Conservation (phyloP, 768 basidiomycete species). For the Suillus cothurnatus region DNA sequence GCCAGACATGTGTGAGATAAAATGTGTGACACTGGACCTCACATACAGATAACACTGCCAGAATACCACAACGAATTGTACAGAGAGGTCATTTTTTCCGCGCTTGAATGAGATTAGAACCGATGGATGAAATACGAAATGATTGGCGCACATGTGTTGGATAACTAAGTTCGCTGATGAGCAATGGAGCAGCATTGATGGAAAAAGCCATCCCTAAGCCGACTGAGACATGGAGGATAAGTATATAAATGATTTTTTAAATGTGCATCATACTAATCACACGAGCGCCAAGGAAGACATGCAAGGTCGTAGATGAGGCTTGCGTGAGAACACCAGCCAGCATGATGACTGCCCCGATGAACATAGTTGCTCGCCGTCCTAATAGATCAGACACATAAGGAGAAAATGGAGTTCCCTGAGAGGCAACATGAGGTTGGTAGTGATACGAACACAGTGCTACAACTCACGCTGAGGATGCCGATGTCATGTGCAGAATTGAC, state of each 20-base stretch:
- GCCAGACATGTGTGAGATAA: slow-evolving; percentile 2
- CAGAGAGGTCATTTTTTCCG: slow-evolving; percentile 61
- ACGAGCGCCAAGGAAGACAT: slow-evolving; percentile 59
- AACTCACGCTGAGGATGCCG: slow-evolving; percentile 50
- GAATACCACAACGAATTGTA: slow-evolving; percentile 79
- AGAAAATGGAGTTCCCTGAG: slow-evolving; percentile 62
- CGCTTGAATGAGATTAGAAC: slow-evolving; percentile 28
- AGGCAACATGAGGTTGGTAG: background rate
- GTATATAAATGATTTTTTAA: background rate
- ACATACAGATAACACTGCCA: slow-evolving; percentile 59
- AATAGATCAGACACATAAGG: slow-evolving; percentile 60
- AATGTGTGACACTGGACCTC: background rate
- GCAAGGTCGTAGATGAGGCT: slow-evolving; percentile 45
- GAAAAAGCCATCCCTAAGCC: slow-evolving; percentile 67
- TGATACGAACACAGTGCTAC: background rate
- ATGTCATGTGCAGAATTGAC: slow-evolving; percentile 68
- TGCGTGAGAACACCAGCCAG: slow-evolving; percentile 64
- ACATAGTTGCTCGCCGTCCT: slow-evolving; percentile 60
- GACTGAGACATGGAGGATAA: slow-evolving; percentile 38
- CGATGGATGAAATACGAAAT: background rate
- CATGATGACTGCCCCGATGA: slow-evolving; percentile 66
- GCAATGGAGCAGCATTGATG: slow-evolving; percentile 61
- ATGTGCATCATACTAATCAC: slow-evolving; percentile 32
- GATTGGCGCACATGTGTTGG: slow-evolving; percentile 60
- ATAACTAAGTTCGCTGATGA: slow-evolving; percentile 69